A percentile compares a stretch with the other conserved stretches of the same genome.
phyloP scores from a whole-genome alignment of 139 green algal genomes.

The Diplosphaera chodatii region DNA sequence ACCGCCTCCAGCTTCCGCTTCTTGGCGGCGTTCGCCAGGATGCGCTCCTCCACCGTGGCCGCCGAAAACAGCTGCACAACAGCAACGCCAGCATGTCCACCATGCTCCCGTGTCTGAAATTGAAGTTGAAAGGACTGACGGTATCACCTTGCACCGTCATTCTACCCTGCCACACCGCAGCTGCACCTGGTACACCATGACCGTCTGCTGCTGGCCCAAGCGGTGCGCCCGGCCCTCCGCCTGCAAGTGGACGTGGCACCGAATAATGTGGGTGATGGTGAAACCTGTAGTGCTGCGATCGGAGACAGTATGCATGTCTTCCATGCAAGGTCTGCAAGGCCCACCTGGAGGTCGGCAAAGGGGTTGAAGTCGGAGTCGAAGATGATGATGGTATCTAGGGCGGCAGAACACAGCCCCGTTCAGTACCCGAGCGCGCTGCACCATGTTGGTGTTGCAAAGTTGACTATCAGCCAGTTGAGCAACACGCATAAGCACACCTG shows the following conservation, averaged over 20 bases:
- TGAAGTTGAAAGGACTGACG: too few relatives aligned
- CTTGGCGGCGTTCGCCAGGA: slow-evolving; percentile 31
- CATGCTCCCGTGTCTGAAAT: too few relatives aligned
- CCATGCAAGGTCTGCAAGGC: too few relatives aligned
- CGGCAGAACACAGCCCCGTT: too few relatives aligned
- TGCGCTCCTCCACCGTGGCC: slow-evolving; percentile 43
- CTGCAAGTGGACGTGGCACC: slow-evolving; percentile 12
- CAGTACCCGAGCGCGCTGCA: too few relatives aligned
- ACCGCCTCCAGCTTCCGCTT: slow-evolving; percentile 51
- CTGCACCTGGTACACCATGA: slow-evolving; percentile 46
- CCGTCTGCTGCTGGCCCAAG: slow-evolving; percentile 61
- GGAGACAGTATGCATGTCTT: too few relatives aligned
- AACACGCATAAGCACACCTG: neutral
- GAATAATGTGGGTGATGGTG: too few relatives aligned
- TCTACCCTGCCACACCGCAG: too few relatives aligned
- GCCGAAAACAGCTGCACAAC: slow-evolving; percentile 39
- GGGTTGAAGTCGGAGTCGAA: slow-evolving; percentile 60
- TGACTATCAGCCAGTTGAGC: slow-evolving; percentile 3
- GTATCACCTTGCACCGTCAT: too few relatives aligned
- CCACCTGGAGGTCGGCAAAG: slow-evolving; percentile 58
- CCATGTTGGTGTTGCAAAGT: too few relatives aligned
- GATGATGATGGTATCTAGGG: slow-evolving; percentile 41
- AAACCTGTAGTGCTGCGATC: too few relatives aligned
- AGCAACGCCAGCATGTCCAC: too few relatives aligned
- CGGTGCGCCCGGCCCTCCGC: slow-evolving; percentile 70